Evolutionary conservation across 1,284 basidiomycete genomes (phyloP).

Genomic region (Melampsora abietis-canadensis): DNA sequence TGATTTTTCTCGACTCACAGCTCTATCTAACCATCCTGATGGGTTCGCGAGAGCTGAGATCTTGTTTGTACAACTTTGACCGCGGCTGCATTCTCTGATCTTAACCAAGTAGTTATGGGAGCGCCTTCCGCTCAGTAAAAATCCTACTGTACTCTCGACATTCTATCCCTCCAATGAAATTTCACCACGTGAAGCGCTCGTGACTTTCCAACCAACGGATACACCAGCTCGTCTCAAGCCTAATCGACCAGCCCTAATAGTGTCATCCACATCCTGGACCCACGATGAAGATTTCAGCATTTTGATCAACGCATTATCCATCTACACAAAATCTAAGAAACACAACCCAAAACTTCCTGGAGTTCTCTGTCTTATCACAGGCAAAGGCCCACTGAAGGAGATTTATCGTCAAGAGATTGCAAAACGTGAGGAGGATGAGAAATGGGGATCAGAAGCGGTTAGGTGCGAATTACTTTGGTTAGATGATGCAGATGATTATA

Average conservation of each 20-base stretch:
- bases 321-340: constrained; percentile 63
- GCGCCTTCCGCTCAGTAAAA: constrained; percentile 46
- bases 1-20: constrained; percentile 58
- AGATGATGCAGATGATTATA: constrained; percentile 38
- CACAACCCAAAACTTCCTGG: constrained; percentile 47
- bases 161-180: constrained; percentile 63
- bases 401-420: constrained; percentile 69
- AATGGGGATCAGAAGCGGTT: constrained; percentile 72
- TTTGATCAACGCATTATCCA: constrained; percentile 67
- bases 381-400: constrained; percentile 76
- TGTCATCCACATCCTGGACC: constrained; percentile 96
- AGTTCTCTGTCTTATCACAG: constrained; percentile 75
- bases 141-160: constrained; percentile 53
- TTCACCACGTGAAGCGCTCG: constrained; percentile 43
- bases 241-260: constrained; percentile 77
- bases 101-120: constrained; percentile 14
- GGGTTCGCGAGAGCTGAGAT: too few relatives aligned
- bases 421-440: constrained; percentile 60
- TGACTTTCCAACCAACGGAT: constrained; percentile 51
- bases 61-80: neutral
- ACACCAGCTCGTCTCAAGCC: constrained; percentile 54
- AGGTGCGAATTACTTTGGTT: constrained; percentile 61
- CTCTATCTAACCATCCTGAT: constrained; percentile 52
- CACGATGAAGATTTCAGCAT: constrained; percentile 92
- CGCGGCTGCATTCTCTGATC: neutral